Evolutionary conservation across 2,329 filamentous ascomycete species (phyloP).

Genomic region (Fusarium tjaetaba): DNA sequence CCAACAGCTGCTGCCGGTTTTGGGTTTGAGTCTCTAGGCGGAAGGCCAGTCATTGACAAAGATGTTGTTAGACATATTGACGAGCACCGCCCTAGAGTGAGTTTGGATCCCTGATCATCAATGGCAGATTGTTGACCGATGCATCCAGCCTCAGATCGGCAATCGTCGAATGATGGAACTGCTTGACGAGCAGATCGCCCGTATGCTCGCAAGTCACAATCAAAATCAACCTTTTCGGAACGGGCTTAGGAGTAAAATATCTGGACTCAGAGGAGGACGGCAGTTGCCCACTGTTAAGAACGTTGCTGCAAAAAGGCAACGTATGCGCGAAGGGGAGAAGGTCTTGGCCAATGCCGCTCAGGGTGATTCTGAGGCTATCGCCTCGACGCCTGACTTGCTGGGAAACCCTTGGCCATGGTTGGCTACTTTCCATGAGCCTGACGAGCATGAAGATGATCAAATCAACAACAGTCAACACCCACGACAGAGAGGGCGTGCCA

Average conservation of each 20-base stretch:
- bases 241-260: neutral
- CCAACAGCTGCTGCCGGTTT: constrained; percentile 61
- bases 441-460: neutral
- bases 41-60: constrained; percentile 56
- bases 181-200: constrained; percentile 43
- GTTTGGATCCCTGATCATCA: neutral
- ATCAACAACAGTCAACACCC: neutral
- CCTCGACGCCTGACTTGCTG: neutral
- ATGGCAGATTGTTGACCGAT: neutral
- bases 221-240: neutral
- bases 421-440: neutral
- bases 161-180: constrained; percentile 40
- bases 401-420: constrained; percentile 22
- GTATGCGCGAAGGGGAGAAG: neutral
- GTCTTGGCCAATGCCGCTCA: neutral
- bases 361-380: neutral
- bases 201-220: constrained; percentile 11
- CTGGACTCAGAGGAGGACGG: neutral
- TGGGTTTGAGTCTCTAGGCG: constrained; percentile 58
- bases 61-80: constrained; percentile 54
- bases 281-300: constrained; percentile 16
- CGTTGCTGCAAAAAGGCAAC: neutral
- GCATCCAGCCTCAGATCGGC: neutral
- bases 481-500: constrained; percentile 8
- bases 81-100: constrained; percentile 51